These are phyloP conservation scores for Lepidium africanum DNA, from an alignment of 345 rosid genomes.

Conservation along the genomic window DNA sequence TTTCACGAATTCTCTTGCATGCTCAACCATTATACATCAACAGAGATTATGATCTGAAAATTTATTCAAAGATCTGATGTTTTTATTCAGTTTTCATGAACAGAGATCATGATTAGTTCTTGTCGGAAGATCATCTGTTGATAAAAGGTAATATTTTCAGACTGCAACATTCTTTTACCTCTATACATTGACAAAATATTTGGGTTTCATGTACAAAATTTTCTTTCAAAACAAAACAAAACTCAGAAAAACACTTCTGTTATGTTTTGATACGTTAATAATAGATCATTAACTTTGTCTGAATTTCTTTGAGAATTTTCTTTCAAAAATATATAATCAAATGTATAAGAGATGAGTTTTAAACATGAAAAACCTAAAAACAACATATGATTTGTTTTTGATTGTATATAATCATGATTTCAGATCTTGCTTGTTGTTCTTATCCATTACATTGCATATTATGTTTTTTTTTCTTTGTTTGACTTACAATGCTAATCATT, in stretches of 20 bases:
- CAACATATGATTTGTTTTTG: not conserved
- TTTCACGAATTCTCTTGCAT: not conserved
- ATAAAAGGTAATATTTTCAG: not conserved
- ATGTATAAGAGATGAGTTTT: not conserved
- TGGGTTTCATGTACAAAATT: not conserved
- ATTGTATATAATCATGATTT: not conserved
- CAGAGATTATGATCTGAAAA: not conserved
- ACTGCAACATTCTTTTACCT: too few species aligned
- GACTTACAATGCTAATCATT: slow-evolving; percentile 1
- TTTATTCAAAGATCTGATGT: not conserved
- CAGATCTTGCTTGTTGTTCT: slow-evolving; percentile 5
- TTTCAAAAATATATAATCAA: too few species aligned
- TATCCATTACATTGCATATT: not conserved
- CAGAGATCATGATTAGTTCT: not conserved
- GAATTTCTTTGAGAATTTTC: too few species aligned
- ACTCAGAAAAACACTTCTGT: not conserved
- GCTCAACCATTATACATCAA: not conserved
- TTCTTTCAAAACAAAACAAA: not conserved
- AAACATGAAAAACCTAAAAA: too few species aligned
- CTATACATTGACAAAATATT: too few species aligned
- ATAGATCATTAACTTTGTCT: not conserved
- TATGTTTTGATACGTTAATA: too few species aligned
- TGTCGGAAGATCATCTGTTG: not conserved
- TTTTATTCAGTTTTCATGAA: not conserved
- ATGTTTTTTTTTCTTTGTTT: not conserved